Evolutionary conservation across 164 flowering plant genomes (phyloP).

Genomic region (Liriodendron chinense): DNA sequence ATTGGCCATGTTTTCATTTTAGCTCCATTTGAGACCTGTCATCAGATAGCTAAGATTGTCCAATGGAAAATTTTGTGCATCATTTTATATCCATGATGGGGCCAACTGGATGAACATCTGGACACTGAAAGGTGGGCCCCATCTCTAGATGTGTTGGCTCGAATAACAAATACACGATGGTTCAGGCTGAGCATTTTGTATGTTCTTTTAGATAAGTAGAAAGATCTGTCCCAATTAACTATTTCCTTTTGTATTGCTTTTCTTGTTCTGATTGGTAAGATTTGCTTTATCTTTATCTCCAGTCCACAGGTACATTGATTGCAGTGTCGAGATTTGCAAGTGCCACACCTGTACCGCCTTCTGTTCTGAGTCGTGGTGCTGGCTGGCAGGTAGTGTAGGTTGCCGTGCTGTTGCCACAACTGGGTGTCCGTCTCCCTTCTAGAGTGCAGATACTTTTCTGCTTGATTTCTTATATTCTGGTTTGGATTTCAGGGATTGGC

Average conservation of each 20-base stretch:
- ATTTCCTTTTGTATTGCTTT: not conserved
- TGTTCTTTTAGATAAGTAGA: not conserved
- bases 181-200: not conserved
- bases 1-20: too few relatives aligned
- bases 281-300: constrained; percentile 19
- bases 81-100: not conserved
- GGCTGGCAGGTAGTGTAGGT: constrained; percentile 68
- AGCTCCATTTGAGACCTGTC: too few relatives aligned
- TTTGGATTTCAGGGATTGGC: constrained; percentile 65
- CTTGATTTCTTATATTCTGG: not conserved
- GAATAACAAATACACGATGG: not conserved
- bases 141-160: not conserved
- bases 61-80: too few relatives aligned
- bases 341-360: constrained; percentile 82
- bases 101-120: not conserved
- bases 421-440: not conserved
- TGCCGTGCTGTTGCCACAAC: not conserved
- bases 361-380: constrained; percentile 66
- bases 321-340: constrained; percentile 68
- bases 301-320: constrained; percentile 73
- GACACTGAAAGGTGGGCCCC: too few relatives aligned
- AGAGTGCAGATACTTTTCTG: not conserved
- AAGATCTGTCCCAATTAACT: not conserved
- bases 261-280: not conserved
- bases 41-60: too few relatives aligned